These are phyloP conservation scores for Parietaria judaica DNA, from an alignment of 306 rosid genomes.

Conservation along the genomic window DNA sequence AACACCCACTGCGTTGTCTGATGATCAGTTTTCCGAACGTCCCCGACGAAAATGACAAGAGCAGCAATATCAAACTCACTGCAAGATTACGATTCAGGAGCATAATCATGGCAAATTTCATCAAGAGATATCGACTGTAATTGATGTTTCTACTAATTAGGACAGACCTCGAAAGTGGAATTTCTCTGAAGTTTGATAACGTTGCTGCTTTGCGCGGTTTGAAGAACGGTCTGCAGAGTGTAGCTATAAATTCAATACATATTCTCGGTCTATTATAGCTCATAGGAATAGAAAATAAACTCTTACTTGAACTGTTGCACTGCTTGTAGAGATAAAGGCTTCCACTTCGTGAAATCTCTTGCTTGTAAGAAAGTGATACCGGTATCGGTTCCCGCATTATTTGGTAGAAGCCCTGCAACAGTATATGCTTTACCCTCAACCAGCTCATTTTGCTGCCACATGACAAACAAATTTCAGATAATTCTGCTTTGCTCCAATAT, in stretches of 20 bases:
- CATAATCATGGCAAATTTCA: too few species aligned
- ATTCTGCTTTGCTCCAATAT: too few species aligned
- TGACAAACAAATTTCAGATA: conserved; percentile 12
- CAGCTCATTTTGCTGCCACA: conserved; percentile 61
- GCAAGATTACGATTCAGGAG: background rate
- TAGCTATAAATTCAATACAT: conserved; percentile 12
- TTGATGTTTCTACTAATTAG: conserved; percentile 4
- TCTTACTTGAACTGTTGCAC: conserved; percentile 48
- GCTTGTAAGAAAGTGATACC: conserved; percentile 57
- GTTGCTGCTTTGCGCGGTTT: conserved; percentile 38
- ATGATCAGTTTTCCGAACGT: conserved; percentile 38
- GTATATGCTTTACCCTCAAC: conserved; percentile 75
- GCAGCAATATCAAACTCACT: conserved; percentile 84
- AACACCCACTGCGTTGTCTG: conserved; percentile 84
- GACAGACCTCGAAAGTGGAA: conserved; percentile 63
- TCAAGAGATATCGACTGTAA: too few species aligned
- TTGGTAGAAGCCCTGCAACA: conserved; percentile 62
- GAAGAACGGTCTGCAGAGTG: conserved; percentile 54
- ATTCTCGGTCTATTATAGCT: conserved; percentile 1
- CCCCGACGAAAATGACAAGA: conserved; percentile 69
- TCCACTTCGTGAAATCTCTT: conserved; percentile 68
- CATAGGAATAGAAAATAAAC: conserved; percentile 3
- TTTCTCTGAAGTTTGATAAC: conserved; percentile 53
- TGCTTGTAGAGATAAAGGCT: conserved; percentile 45
- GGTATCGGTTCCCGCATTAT: conserved; percentile 39